Evolutionary conservation across 495 filamentous ascomycete genomes (phyloP), one percentile per base, ranked within the genome.

Genomic region (Filosporella fistucella): DNA sequence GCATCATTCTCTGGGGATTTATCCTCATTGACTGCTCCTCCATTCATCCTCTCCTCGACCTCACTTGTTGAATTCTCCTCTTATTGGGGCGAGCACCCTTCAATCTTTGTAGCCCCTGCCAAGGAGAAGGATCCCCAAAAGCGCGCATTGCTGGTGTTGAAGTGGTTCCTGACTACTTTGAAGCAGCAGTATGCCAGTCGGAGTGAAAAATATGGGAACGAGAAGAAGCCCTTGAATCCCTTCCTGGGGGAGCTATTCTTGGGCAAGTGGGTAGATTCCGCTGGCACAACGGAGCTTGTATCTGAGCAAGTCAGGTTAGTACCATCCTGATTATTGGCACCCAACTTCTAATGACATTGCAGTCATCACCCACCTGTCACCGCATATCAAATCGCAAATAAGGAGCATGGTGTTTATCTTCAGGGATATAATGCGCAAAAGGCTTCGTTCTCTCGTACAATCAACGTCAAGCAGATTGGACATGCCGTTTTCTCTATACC

Each of bases 381-480:
- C 4, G 94, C 91, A 5, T 99, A 99, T 64, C 81, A 80, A 43
- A 96, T 99, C 59, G 82, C 77, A 62, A 97, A 99, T 63, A 67
- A 84, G 17, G 78, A 90, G 49, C 79, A 91, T 48, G 87, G 88
- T 21, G 80, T 99, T 24, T 82, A 84, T 68, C 75, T 99, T 4
- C 81, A 96, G 76, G 93, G 93, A 49, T 99, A 97, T 69, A 97
- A 97, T 60, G 94, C 87, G 16, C 94, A 97, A 63, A 97, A 96
- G 63, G 93, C 93, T 6, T 91, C 86, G 12, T 96, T 97, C 63
- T 86, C 87, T 22, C 82, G 86, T 36, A 95, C 91, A 17, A 99
- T 99, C 67, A 82, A 91, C 56, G 84, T 99, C 60, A 95, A 93
- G 70, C 93, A 99, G 73, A 86, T 99, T 64, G 93, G 93, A 40